Evolutionary conservation across 306 rosid genomes (phyloP).

Genomic region (Dalbergia cultrata): DNA sequence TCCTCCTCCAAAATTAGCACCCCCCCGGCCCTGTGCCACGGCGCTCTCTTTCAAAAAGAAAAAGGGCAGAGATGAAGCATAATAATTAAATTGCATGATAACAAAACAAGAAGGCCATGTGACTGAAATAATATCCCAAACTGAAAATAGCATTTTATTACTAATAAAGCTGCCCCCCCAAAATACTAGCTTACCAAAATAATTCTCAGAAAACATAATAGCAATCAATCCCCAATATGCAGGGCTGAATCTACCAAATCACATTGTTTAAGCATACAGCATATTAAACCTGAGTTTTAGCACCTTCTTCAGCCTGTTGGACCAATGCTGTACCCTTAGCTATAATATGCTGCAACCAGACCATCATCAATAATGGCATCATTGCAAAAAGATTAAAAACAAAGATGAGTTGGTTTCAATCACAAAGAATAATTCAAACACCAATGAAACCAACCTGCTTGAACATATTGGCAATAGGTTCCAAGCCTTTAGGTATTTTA

Average conservation of each 20-base stretch:
- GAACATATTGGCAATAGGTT: constrained; percentile 69
- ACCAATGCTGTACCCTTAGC: constrained; percentile 77
- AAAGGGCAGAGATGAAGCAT: background rate
- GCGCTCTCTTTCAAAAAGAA: too few species aligned
- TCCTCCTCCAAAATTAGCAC: background rate
- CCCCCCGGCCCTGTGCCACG: too few species aligned
- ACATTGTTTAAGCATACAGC: constrained; percentile 21
- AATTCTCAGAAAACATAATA: background rate
- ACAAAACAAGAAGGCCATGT: background rate
- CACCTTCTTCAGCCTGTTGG: constrained; percentile 82
- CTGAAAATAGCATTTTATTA: background rate
- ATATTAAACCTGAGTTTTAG: constrained; percentile 61
- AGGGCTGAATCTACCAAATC: background rate
- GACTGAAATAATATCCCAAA: background rate
- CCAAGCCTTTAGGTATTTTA: constrained; percentile 74
- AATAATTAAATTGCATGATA: background rate
- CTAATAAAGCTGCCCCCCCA: background rate
- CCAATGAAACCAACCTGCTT: constrained; percentile 67
- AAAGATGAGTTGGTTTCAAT: constrained; percentile 6
- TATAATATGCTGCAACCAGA: constrained; percentile 74
- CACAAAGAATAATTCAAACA: constrained; percentile 1
- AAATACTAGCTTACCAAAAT: background rate
- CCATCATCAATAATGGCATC: constrained; percentile 23
- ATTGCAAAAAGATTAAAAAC: background rate
- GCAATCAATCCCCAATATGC: constrained; percentile 16